Evolutionary conservation across 768 basidiomycete genomes (phyloP).

Genomic region (Trametes villosa): DNA sequence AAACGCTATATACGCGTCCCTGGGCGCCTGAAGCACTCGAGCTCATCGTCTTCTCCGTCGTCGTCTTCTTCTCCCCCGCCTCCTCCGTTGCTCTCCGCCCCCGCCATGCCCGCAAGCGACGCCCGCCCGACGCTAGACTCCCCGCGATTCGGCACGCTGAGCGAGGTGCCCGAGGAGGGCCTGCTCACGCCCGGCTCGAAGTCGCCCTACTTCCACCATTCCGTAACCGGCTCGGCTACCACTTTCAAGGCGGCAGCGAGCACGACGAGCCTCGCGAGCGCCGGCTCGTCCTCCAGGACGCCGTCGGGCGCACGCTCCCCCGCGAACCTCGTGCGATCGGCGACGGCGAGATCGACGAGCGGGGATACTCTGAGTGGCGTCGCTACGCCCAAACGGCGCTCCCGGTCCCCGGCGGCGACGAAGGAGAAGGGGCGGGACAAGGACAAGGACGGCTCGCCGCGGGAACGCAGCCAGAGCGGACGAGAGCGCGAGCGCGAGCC

Average conservation of each 20-base stretch:
- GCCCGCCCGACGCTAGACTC: slow-evolving; percentile 26
- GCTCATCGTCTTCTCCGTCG: slow-evolving; percentile 11
- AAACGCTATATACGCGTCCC: slow-evolving; percentile 12
- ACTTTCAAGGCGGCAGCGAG: slow-evolving; percentile 40
- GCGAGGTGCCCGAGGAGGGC: slow-evolving; percentile 39
- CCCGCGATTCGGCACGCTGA: slow-evolving; percentile 28
- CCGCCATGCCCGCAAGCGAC: slow-evolving; percentile 16
- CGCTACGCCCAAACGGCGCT: slow-evolving; percentile 15
- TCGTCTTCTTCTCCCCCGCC: neutral
- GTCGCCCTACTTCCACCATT: slow-evolving; percentile 45
- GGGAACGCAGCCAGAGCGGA: slow-evolving; percentile 15
- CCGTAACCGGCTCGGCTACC: slow-evolving; percentile 40
- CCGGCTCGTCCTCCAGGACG: slow-evolving; percentile 30
- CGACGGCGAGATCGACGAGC: slow-evolving; percentile 18
- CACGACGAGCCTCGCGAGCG: slow-evolving; percentile 36
- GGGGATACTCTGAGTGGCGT: slow-evolving; percentile 17
- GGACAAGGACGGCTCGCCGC: slow-evolving; percentile 13
- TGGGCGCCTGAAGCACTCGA: slow-evolving; percentile 7
- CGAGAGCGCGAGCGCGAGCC: slow-evolving; percentile 12
- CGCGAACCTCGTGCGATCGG: slow-evolving; percentile 15
- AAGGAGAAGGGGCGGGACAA: slow-evolving; percentile 17
- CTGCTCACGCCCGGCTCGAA: slow-evolving; percentile 29
- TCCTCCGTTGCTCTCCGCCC: neutral
- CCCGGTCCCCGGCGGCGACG: slow-evolving; percentile 22
- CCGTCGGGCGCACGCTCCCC: slow-evolving; percentile 24